A percentile compares a stretch with the other conserved stretches of the same genome.
phyloP scores from a whole-genome alignment of 768 basidiomycete species.

The Pisolithus albus region DNA sequence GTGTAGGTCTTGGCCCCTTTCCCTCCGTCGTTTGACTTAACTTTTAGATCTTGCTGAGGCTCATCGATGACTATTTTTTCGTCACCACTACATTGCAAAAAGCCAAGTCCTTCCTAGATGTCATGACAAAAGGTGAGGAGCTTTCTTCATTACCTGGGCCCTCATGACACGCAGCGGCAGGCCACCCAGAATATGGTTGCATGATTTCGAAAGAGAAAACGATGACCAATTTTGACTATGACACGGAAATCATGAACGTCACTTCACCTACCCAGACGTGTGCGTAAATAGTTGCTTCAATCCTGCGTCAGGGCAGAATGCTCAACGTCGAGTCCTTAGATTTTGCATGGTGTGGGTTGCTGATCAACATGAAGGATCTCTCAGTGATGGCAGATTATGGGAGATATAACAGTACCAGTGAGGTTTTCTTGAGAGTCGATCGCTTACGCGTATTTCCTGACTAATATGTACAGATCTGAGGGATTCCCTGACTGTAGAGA shows the following conservation, averaged over 20 bases:
- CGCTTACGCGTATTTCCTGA: background rate
- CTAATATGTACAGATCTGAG: slow-evolving; percentile 41
- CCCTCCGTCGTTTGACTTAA: background rate
- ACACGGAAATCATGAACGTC: slow-evolving; percentile 46
- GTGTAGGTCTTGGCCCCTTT: slow-evolving; percentile 44
- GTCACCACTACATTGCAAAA: slow-evolving; percentile 59
- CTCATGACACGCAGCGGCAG: slow-evolving; percentile 27
- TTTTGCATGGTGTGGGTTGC: slow-evolving; percentile 92
- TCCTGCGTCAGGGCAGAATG: background rate
- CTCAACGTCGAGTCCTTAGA: slow-evolving; percentile 33
- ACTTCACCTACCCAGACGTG: slow-evolving; percentile 40
- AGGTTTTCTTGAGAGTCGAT: slow-evolving; percentile 12
- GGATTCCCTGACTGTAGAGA: slow-evolving; percentile 66
- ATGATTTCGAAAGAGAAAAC: slow-evolving; percentile 87
- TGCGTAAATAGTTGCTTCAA: slow-evolving; percentile 12
- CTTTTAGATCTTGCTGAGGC: slow-evolving; percentile 63
- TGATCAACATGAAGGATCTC: slow-evolving; percentile 69
- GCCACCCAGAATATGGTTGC: slow-evolving; percentile 93
- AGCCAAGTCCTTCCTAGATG: slow-evolving; percentile 63
- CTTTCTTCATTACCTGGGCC: background rate
- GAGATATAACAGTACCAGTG: slow-evolving; percentile 58
- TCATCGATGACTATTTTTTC: slow-evolving; percentile 94
- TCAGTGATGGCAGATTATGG: slow-evolving; percentile 76
- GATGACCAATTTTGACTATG: slow-evolving; percentile 75
- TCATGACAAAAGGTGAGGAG: slow-evolving; percentile 62